phyloP scores from a whole-genome alignment of 116 monocot species.

The Trichopus zeylanicus region DNA sequence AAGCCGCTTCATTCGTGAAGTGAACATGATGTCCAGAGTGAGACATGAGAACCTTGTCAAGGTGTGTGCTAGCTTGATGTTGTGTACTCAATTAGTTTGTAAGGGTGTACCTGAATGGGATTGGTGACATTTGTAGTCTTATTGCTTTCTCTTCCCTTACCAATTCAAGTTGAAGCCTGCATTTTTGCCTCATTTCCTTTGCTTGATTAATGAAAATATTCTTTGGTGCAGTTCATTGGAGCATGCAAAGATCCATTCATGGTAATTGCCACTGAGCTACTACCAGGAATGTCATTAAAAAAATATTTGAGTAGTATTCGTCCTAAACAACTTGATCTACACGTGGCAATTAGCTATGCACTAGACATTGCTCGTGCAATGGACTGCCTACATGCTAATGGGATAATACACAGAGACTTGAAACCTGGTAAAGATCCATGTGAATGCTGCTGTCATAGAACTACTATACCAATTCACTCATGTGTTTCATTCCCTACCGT shows the following conservation, averaged over 20 bases:
- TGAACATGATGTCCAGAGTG: constrained; percentile 94
- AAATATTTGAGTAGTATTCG: constrained; percentile 67
- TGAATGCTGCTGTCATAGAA: no score
- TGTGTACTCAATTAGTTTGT: neutral
- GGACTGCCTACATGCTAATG: constrained; percentile 99
- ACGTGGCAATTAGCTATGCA: constrained; percentile 55
- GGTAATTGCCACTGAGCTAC: constrained; percentile 91
- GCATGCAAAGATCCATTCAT: constrained; percentile 92
- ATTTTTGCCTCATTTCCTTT: no score
- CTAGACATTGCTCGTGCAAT: constrained; percentile 89
- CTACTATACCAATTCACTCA: no score
- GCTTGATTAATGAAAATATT: no score
- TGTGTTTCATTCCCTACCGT: no score
- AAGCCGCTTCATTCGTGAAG: constrained; percentile 84
- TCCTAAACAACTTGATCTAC: constrained; percentile 56
- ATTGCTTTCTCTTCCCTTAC: no score
- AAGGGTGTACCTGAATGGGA: no score
- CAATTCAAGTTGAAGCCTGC: no score
- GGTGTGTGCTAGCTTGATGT: constrained; percentile 30
- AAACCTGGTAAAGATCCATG: constrained; percentile 81
- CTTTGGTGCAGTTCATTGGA: constrained; percentile 81
- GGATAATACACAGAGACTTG: constrained; percentile 93
- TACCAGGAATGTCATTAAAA: constrained; percentile 83
- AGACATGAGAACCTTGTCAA: constrained; percentile 94
- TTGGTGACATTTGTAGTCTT: neutral